Conservation (phyloP, 768 basidiomycete genomes). For the Chlorophyllum brunneum region DNA sequence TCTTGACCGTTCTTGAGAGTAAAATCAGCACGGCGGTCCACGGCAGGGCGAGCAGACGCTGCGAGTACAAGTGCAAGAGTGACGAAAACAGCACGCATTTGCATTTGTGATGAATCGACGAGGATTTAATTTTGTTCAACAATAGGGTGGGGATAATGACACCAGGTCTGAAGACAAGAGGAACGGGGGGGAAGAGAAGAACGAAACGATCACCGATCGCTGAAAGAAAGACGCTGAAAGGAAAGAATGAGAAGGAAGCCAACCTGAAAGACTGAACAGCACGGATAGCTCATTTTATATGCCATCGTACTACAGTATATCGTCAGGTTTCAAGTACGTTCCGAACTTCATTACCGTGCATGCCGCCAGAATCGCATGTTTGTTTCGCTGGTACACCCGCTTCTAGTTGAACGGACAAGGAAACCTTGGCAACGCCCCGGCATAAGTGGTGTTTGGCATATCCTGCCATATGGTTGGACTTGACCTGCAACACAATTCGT, state of each 20-base stretch:
- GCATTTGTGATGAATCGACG: constrained; percentile 17
- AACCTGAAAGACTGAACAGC: constrained; percentile 7
- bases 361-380: too few species aligned
- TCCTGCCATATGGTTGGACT: background rate
- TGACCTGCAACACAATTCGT: background rate
- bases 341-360: background rate
- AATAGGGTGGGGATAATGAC: constrained; percentile 21
- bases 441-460: background rate
- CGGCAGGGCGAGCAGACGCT: constrained; percentile 30
- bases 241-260: constrained; percentile 10
- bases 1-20: constrained; percentile 36
- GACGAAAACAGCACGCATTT: constrained; percentile 37
- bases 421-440: background rate
- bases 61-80: constrained; percentile 28
- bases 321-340: background rate
- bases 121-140: too few species aligned
- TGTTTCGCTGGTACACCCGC: too few species aligned
- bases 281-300: constrained; percentile 31
- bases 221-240: constrained; percentile 13
- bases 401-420: background rate
- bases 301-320: constrained; percentile 17
- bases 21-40: constrained; percentile 26
- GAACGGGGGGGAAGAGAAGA: constrained; percentile 9
- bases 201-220: constrained; percentile 24
- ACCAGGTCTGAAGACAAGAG: constrained; percentile 21